These are phyloP conservation scores for Calonectria ilicicola DNA, from an alignment of 2,329 filamentous ascomycete genomes.

Conservation along the genomic window DNA sequence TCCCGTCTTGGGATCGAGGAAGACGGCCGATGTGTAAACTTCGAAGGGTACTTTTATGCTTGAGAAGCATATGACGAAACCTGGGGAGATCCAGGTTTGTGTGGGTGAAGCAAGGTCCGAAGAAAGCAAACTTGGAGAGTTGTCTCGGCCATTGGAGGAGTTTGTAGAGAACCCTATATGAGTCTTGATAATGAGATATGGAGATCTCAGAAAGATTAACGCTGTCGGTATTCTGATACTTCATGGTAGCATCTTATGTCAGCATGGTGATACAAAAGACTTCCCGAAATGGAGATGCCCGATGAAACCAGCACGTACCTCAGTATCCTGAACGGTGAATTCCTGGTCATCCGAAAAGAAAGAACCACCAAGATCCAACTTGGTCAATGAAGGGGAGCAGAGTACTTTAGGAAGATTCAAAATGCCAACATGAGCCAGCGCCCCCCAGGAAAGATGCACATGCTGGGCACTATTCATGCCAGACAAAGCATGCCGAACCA, in stretches of 20 bases:
- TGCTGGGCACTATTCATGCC: neutral
- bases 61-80: neutral
- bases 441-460: neutral
- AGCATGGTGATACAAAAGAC: too few relatives aligned
- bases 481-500: neutral
- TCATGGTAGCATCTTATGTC: too few relatives aligned
- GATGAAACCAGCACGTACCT: neutral
- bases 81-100: neutral
- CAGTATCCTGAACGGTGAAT: neutral
- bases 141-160: neutral
- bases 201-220: neutral
- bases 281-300: too few relatives aligned
- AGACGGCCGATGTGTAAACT: neutral
- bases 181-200: neutral
- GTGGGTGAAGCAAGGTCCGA: neutral
- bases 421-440: neutral
- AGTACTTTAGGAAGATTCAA: neutral
- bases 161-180: neutral
- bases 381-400: neutral
- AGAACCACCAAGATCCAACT: neutral
- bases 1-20: neutral
- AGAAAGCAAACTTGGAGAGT: neutral
- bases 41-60: neutral
- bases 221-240: neutral
- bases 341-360: neutral